A percentile compares a stretch with the other conserved stretches of the same genome.
These are phyloP conservation scores for Glarea lozoyensis DNA, from an alignment of 495 filamentous ascomycete genomes.

Conservation along the genomic window DNA sequence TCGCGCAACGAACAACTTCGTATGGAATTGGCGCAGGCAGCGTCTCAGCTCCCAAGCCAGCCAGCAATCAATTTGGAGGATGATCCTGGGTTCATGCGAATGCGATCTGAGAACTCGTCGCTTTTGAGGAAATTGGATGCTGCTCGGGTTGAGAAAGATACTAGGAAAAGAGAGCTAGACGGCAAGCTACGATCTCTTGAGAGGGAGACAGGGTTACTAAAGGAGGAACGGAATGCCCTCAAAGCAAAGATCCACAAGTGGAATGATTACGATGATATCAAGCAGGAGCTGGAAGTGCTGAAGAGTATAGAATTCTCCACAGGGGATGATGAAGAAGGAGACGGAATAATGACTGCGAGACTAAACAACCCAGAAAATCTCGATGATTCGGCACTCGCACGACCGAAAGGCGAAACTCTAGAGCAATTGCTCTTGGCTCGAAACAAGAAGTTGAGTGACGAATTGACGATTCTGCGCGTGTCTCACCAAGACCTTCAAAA, in stretches of 20 bases:
- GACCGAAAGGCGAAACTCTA: constrained; percentile 67
- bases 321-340: constrained; percentile 64
- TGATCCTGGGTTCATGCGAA: constrained; percentile 74
- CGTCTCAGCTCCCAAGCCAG: constrained; percentile 60
- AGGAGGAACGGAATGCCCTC: constrained; percentile 60
- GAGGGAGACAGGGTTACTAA: constrained; percentile 56
- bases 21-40: constrained; percentile 80
- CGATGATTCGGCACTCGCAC: constrained; percentile 32
- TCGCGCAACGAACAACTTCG: constrained; percentile 90
- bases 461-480: constrained; percentile 84
- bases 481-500: constrained; percentile 87
- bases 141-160: constrained; percentile 70
- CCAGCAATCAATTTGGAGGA: constrained; percentile 58
- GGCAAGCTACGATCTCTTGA: constrained; percentile 64
- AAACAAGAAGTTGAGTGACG: constrained; percentile 92
- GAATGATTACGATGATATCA: constrained; percentile 92
- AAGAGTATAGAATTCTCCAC: constrained; percentile 96
- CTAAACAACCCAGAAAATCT: constrained; percentile 25
- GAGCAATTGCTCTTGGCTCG: constrained; percentile 86
- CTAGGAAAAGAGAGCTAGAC: constrained; percentile 63
- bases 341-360: constrained; percentile 15
- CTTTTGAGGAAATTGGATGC: constrained; percentile 81
- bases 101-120: constrained; percentile 87
- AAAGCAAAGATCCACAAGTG: constrained; percentile 77
- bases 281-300: constrained; percentile 89